phyloP scores from a whole-genome alignment of 2,329 filamentous ascomycete genomes.

The Colletotrichum euphorbiae region DNA sequence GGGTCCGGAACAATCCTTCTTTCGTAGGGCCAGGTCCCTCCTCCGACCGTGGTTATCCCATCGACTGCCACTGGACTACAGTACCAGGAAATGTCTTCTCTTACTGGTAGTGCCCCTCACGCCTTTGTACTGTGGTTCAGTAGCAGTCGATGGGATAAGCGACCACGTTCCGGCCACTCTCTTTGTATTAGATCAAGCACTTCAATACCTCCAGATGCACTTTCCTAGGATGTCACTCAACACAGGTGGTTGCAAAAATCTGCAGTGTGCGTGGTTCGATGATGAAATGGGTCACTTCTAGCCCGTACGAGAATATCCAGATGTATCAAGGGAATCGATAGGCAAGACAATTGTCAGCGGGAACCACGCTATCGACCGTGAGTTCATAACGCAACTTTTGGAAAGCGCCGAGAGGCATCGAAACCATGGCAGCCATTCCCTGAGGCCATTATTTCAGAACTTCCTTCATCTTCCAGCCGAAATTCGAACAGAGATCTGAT shows the following conservation, averaged over 20 bases:
- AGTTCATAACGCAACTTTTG: background rate
- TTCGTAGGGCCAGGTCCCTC: no score
- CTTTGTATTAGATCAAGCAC: no score
- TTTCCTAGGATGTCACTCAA: no score
- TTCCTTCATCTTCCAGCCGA: background rate
- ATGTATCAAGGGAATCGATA: background rate
- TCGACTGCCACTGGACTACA: no score
- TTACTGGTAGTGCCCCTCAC: background rate
- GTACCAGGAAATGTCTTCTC: no score
- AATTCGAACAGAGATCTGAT: background rate
- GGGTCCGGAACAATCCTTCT: no score
- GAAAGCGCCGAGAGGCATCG: background rate
- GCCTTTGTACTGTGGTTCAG: no score
- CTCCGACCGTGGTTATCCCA: no score
- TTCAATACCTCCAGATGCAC: no score
- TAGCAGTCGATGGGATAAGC: no score
- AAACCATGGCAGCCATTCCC: background rate
- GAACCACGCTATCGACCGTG: background rate
- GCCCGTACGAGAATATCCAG: background rate
- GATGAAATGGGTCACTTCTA: rapidly evolving
- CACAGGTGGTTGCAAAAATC: background rate
- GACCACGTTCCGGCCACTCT: no score
- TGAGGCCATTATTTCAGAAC: background rate
- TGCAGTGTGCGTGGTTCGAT: background rate
- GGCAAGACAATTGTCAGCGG: background rate